These are phyloP conservation scores for Uronychia binucleata DNA, from an alignment of 73 alveolate species.

Conservation along the genomic window DNA sequence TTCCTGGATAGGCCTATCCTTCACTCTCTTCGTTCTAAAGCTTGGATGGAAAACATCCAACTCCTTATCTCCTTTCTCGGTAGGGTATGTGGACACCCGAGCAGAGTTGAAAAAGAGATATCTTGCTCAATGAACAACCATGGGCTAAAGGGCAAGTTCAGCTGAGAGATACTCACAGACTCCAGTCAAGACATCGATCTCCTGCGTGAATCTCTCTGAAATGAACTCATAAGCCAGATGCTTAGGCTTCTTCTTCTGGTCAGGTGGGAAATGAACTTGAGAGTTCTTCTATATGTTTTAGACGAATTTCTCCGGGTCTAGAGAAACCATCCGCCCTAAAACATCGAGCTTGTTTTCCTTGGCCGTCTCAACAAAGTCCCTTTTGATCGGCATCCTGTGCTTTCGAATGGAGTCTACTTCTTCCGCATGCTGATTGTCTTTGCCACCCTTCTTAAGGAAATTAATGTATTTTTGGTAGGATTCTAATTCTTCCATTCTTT, in stretches of 20 bases:
- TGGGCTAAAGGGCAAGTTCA: constrained; percentile 40
- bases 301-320: constrained; percentile 24
- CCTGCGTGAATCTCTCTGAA: background rate
- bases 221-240: constrained; percentile 21
- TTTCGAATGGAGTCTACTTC: too few relatives aligned
- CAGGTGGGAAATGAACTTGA: constrained; percentile 12
- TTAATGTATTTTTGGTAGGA: constrained; percentile 3
- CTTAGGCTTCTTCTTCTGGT: background rate
- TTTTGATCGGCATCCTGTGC: too few relatives aligned
- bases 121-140: too few relatives aligned
- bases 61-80: constrained; percentile 63
- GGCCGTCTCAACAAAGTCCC: too few relatives aligned
- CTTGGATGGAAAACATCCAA: constrained; percentile 54
- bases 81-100: constrained; percentile 47
- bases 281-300: constrained; percentile 18
- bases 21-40: constrained; percentile 54
- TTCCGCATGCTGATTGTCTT: too few relatives aligned
- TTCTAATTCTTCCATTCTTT: background rate
- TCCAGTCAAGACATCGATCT: constrained; percentile 1
- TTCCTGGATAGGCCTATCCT: constrained; percentile 5
- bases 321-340: constrained; percentile 4
- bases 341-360: constrained; percentile 15
- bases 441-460: constrained; percentile 10
- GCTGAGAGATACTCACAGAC: constrained; percentile 16
- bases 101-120: constrained; percentile 32